A percentile compares a stretch with the other conserved stretches of the same genome.
Evolutionary conservation across 2,329 filamentous ascomycete genomes (phyloP).

Genomic region (Pyrenophora seminiperda): DNA sequence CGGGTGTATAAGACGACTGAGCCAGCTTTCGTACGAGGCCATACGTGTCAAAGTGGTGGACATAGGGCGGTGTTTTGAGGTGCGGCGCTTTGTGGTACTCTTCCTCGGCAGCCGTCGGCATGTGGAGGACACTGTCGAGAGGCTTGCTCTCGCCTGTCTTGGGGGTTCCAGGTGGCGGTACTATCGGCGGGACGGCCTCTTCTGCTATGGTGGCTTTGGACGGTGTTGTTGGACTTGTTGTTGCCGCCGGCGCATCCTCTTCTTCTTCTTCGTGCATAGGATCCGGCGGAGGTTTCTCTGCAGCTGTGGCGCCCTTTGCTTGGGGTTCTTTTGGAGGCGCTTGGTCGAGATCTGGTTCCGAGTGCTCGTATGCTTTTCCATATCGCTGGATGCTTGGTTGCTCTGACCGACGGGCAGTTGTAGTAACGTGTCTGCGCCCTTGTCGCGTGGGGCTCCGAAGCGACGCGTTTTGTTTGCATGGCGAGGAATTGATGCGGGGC

Average conservation of each 20-base stretch:
- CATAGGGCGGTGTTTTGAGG: constrained; percentile 75
- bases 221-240: constrained; percentile 21
- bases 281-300: constrained; percentile 13
- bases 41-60: constrained; percentile 97
- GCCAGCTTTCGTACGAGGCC: constrained; percentile 81
- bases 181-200: constrained; percentile 13
- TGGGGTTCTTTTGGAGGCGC: constrained; percentile 11
- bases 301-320: constrained; percentile 2
- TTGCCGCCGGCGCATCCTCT: constrained; percentile 26
- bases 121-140: constrained; percentile 50
- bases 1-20: constrained; percentile 70
- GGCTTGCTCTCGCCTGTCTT: constrained; percentile 40
- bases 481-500: constrained; percentile 24
- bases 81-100: constrained; percentile 64
- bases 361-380: constrained; percentile 55
- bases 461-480: constrained; percentile 12
- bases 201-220: constrained; percentile 18
- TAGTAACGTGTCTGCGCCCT: constrained; percentile 32
- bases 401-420: constrained; percentile 36
- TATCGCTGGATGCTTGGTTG: constrained; percentile 50
- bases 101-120: constrained; percentile 47
- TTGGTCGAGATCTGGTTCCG: constrained; percentile 43
- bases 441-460: constrained; percentile 21
- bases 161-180: constrained; percentile 27
- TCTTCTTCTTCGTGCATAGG: constrained; percentile 32